These are phyloP conservation scores for Ilyonectria destructans DNA, from an alignment of 2,329 filamentous ascomycete species.

Conservation along the genomic window DNA sequence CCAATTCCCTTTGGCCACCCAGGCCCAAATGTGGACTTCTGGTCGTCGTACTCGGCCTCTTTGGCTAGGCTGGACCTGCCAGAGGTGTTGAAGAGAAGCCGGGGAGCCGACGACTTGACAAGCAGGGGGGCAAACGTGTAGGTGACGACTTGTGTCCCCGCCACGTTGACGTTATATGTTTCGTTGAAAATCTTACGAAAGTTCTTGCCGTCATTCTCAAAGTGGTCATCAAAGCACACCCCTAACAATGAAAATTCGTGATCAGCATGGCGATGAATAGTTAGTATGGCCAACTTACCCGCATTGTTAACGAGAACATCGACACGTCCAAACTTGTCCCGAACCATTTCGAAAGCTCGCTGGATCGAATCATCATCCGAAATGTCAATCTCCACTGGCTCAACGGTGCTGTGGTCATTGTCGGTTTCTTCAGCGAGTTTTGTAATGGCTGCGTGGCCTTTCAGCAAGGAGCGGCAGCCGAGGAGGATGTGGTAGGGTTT, in stretches of 20 bases:
- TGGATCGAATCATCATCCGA: conserved; percentile 68
- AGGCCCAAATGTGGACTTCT: too few relatives aligned
- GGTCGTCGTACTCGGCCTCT: too few relatives aligned
- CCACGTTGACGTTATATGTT: conserved; percentile 67
- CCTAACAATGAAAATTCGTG: conserved; percentile 48
- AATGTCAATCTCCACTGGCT: conserved; percentile 68
- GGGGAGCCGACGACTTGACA: conserved; percentile 58
- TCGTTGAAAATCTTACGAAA: conserved; percentile 62
- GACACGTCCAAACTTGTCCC: conserved; percentile 60
- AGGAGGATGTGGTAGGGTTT: conserved; percentile 70
- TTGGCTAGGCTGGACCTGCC: conserved; percentile 33
- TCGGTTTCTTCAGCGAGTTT: conserved; percentile 56
- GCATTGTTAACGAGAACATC: conserved; percentile 74
- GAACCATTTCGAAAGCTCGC: conserved; percentile 60
- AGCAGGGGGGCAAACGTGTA: conserved; percentile 62
- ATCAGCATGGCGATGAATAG: not conserved
- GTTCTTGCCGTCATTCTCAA: conserved; percentile 42
- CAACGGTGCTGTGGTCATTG: conserved; percentile 61
- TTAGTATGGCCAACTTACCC: conserved; percentile 52
- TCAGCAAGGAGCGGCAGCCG: conserved; percentile 67
- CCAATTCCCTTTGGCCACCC: conserved; percentile 34
- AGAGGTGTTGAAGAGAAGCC: conserved; percentile 66
- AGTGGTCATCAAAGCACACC: conserved; percentile 60
- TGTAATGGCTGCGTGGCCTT: conserved; percentile 65
- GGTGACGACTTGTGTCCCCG: conserved; percentile 62